phyloP scores from a whole-genome alignment of 495 filamentous ascomycete genomes.

The Arthonia radiata region DNA sequence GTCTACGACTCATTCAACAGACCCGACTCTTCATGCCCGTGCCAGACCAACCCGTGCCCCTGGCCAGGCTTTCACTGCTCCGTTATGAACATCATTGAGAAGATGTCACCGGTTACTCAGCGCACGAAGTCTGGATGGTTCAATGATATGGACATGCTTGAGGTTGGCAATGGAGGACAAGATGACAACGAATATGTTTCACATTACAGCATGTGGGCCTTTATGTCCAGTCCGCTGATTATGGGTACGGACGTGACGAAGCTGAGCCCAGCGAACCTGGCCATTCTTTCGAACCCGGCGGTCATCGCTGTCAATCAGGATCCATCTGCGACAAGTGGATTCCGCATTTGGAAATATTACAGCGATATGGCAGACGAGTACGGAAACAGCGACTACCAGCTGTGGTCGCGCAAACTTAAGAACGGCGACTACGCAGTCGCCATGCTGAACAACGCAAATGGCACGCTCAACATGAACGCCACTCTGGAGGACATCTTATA shows the following conservation, averaged over 20 bases:
- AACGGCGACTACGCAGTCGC: constrained; percentile 23
- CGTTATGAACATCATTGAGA: constrained; percentile 25
- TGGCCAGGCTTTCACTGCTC: constrained; percentile 30
- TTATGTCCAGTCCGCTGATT: constrained; percentile 27
- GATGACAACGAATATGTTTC: constrained; percentile 21
- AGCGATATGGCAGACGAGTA: constrained; percentile 8
- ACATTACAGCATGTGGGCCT: constrained; percentile 33
- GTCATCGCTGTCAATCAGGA: constrained; percentile 38
- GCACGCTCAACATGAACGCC: constrained; percentile 20
- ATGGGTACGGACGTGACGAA: constrained; percentile 27
- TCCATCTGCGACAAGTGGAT: constrained; percentile 13
- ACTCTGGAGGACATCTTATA: constrained; percentile 29
- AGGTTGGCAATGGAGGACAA: constrained; percentile 36
- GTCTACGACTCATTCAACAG: constrained; percentile 17
- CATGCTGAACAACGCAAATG: constrained; percentile 22
- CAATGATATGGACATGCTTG: constrained; percentile 44
- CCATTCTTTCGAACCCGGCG: constrained; percentile 21
- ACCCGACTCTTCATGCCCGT: constrained; percentile 13
- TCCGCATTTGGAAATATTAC: constrained; percentile 19
- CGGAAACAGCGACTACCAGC: constrained; percentile 18
- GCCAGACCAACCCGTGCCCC: constrained; percentile 18
- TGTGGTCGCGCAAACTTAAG: constrained; percentile 22
- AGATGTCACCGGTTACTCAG: constrained; percentile 22
- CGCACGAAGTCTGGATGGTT: constrained; percentile 26
- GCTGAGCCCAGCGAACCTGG: constrained; percentile 17